Evolutionary conservation across 768 basidiomycete species (phyloP), one percentile per base, ranked within the genome.

Genomic region (Tremella yokohamensis): DNA sequence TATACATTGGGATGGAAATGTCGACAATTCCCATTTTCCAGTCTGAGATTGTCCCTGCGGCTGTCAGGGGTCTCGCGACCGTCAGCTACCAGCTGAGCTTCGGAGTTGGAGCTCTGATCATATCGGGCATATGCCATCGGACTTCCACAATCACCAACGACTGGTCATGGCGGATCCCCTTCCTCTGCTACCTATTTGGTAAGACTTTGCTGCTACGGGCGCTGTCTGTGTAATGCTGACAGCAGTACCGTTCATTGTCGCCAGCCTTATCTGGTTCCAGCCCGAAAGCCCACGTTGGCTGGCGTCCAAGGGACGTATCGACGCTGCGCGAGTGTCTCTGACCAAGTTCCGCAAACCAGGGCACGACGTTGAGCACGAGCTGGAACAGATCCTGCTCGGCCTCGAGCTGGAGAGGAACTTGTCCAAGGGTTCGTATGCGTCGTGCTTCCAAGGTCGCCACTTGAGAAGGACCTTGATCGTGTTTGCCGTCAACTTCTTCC

Each of bases 281-380:
- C 56, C 56, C 26, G 56, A 57, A 39, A 40, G 34, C 12, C 56
- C 56, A 12, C 25, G 56, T 12, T 57, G 56, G 56, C 34, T 57
- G 12, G 16, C 40, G 18, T 29, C 56, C 47, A 49, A 57, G 37
- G 56, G 56, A 16, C 82, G 81, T 54, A 82, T 87, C 13, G 82
- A 78, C 0, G 79, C 87, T 70, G 90, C 88, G 11, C 29, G 8
- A 13, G 19, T 12, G 42, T 34, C 8, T 25, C 47, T 7, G 3
- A 45, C 8, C 7, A 15, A 13, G 22, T 19, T 50, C 24, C 19
- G 25, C 2, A 4, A 50, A 19, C n/a, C n/a, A 9, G 26, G 18
- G 16, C 26, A 53, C 18, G 18, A 18, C 19, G 37, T 53, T 13
- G 38, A 34, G 29, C 29, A 34, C 29, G 29, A 34, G 11, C 29